These are phyloP conservation scores for Epichloe gansuensis DNA, from an alignment of 2,329 filamentous ascomycete genomes.

Conservation along the genomic window DNA sequence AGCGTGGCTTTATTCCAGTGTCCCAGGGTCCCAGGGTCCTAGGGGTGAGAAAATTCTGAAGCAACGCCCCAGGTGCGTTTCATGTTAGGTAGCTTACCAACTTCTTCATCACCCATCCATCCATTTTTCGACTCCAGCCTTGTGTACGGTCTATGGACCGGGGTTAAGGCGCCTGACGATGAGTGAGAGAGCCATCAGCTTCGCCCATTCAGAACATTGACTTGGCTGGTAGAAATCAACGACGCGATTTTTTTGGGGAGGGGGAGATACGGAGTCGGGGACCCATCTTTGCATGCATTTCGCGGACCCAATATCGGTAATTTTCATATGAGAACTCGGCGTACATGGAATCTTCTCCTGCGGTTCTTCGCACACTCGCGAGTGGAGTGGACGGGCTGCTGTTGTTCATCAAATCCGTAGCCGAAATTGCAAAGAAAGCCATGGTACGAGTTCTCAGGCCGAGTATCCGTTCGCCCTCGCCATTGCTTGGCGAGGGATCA, in stretches of 20 bases:
- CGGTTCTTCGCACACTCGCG: not conserved
- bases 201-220: no score
- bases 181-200: no score
- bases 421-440: slow-evolving; percentile 4
- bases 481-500: slow-evolving; percentile 3
- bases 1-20: slow-evolving; percentile 23
- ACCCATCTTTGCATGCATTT: no score
- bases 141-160: not conserved
- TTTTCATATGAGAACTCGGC: not conserved
- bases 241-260: no score
- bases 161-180: not conserved
- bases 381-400: no score
- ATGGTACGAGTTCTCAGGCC: not conserved
- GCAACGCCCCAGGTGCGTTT: slow-evolving; percentile 40
- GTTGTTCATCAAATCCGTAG: not conserved
- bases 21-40: not conserved
- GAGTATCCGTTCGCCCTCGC: not conserved
- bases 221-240: no score
- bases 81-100: slow-evolving; percentile 25
- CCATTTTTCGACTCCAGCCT: not conserved
- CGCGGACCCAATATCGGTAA: no score
- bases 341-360: not conserved
- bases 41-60: slow-evolving; percentile 28
- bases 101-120: not conserved
- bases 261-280: no score